Evolutionary conservation across 768 basidiomycete genomes (phyloP), one percentile per base, ranked within the genome.

Genomic region (Tylopilus rubrobrunneus): DNA sequence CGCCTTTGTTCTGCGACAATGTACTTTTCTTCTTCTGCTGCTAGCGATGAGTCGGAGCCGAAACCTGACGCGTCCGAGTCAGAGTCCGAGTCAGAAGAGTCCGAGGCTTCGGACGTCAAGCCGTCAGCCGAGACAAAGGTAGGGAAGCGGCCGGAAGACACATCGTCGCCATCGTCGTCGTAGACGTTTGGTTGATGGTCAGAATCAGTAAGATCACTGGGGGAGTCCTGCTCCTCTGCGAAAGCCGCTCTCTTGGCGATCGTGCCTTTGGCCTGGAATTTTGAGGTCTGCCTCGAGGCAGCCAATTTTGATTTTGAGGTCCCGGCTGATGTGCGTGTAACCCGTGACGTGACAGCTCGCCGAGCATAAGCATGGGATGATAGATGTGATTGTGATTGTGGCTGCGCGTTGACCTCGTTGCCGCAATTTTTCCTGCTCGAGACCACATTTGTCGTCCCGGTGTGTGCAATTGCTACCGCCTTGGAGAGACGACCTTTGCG

Each of bases 91-190:
- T 74, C 72, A 34, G 64, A 70, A 12, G 81, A 81, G 45, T 77
- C 78, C 3, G 78, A 76, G 8, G 74, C 70, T 19, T 75, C 73
- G 12, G 79, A 78, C 8, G 81, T 78, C 39, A 82, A 61, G 3
- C 73, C 82, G 29, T 83, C 82, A 21, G 86, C 86, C 28, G 84
- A 80, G 27, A 88, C 74, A 65, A 88, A 87, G 23, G 84, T 87
- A 12, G 86, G 86, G 66, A 85, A 83, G 46, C 70, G 73, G 43
- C 61, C 68, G 5, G 73, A 73, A 11, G 65, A 70, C 17, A 50
- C 60, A 49, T 73, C 72, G 43, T 64, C 62, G 14, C 58, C 65
- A 34, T 68, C 64, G 51, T 67, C 62, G 36, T 39, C 37, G 55
- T 67, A 60, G 49, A 70, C 62, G 53, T 69, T 76, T 71, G 67